Evolutionary conservation across 257 asterid species (phyloP).

Genomic region (Leptodermis oblonga): DNA sequence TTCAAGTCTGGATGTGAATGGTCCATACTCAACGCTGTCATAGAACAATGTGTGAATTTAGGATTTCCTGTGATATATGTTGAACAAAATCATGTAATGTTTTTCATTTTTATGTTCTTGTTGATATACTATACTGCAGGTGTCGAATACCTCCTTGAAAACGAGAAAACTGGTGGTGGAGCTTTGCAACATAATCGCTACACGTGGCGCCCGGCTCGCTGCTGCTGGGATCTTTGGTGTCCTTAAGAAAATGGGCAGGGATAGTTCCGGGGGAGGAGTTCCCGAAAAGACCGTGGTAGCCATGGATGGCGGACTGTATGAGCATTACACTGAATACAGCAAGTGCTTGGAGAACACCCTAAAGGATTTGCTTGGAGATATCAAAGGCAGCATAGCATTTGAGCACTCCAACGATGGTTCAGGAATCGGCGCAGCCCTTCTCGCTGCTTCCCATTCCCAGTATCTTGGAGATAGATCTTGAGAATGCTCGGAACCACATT

Average conservation of each 20-base stretch:
- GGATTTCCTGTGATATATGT: too few species aligned
- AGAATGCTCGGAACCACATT: conserved; percentile 11
- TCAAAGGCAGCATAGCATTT: conserved; percentile 32
- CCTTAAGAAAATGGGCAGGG: conserved; percentile 75
- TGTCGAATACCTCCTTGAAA: conserved; percentile 55
- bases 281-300: conserved; percentile 57
- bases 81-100: background rate
- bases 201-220: conserved; percentile 85
- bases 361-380: conserved; percentile 53
- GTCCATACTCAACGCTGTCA: background rate
- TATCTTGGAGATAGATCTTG: conserved; percentile 31
- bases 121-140: conserved; percentile 32
- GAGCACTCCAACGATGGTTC: conserved; percentile 84
- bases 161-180: conserved; percentile 46
- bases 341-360: conserved; percentile 51
- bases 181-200: conserved; percentile 59
- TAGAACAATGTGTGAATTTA: background rate
- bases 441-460: conserved; percentile 70
- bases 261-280: conserved; percentile 32
- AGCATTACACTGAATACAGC: conserved; percentile 64
- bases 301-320: conserved; percentile 80
- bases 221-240: conserved; percentile 74
- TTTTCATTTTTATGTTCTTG: background rate
- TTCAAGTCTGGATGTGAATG: background rate
- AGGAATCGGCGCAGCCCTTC: conserved; percentile 87